Base-by-base conservation (phyloP, 495 filamentous ascomycete species). In the Penicillium paradoxum region DNA sequence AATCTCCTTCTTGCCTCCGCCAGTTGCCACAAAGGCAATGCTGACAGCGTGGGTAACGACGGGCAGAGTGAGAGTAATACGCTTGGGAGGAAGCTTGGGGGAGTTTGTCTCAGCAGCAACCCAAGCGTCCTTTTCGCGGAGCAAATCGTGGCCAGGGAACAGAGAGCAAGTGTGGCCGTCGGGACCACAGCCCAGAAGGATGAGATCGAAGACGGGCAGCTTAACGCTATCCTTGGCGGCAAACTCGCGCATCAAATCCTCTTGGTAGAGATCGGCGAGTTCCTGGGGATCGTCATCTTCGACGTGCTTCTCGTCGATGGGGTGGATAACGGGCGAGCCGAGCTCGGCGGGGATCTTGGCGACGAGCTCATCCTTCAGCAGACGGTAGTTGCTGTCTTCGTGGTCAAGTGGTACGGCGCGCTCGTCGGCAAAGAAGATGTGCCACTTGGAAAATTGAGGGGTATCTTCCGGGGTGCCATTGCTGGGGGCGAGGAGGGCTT, bases 401-500 rank as follows among this genome's bases (percentile, higher is more conserved):
- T 97, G 84, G 66, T 91, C 83, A 59, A 97, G 85, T 9, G 95
- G 89, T 25, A 98, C 95, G 24, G 86, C 86, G 58, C 93, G 89
- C 79, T 98, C 93, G 61, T 98, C 93, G 56, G 92, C 92, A 72
- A 96, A 97, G 80, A 97, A 98, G 65, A 98, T 87, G 59, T 97
- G 87, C 93, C 93, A 98, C 64, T 88, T 90, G 64, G 77, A 75
- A 77, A 92, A 97, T 57, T 84, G 75, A 49, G 90, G 70, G 7
- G 72, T 75, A 53, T 89, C 84, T 22, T 85, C 83, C 10, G 73
- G 67, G 30, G 67, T 66, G 32, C 78, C 82, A 52, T 79, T 73
- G 15, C 82, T 70, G 0, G 76, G 70, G 1, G 83, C 68, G 4
- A 97, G 81, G 9, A 98, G 83, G 2, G 90, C 88, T 55, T 79